phyloP scores from a whole-genome alignment of 768 basidiomycete species.

The Boletus coccyginus region DNA sequence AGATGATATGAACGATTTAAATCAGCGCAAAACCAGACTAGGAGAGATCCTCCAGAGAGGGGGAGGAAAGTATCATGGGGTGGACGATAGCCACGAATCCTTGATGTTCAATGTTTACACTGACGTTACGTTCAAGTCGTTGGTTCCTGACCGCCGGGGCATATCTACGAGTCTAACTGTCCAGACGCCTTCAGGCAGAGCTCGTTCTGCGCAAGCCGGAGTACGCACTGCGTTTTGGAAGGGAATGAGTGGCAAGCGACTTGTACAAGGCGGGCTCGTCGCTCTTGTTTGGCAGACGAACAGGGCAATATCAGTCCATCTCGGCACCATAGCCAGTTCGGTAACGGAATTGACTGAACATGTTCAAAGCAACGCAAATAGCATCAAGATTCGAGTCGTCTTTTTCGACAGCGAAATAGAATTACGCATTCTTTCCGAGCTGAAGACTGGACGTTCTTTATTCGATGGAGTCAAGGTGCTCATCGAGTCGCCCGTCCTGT shows the following conservation, averaged over 20 bases:
- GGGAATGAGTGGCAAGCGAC: conserved; percentile 52
- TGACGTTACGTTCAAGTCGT: conserved; percentile 43
- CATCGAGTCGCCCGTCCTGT: conserved; percentile 64
- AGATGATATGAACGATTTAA: conserved; percentile 38
- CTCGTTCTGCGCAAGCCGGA: conserved; percentile 38
- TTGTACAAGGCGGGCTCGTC: conserved; percentile 61
- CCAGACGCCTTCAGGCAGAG: conserved; percentile 55
- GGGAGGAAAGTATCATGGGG: conserved; percentile 60
- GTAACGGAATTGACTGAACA: conserved; percentile 45
- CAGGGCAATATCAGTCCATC: conserved; percentile 40
- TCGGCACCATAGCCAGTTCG: conserved; percentile 51
- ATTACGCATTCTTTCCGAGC: conserved; percentile 37
- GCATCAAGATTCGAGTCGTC: conserved; percentile 46
- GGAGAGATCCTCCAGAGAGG: conserved; percentile 44
- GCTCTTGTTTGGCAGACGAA: conserved; percentile 51
- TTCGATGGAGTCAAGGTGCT: conserved; percentile 34
- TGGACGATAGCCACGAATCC: conserved; percentile 40
- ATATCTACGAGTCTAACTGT: conserved; percentile 46
- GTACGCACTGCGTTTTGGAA: conserved; percentile 60
- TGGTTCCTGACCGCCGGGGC: conserved; percentile 51
- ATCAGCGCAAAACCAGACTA: conserved; percentile 36
- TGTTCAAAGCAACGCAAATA: conserved; percentile 31
- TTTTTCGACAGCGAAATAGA: conserved; percentile 66
- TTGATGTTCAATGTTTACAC: conserved; percentile 66
- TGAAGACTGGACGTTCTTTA: conserved; percentile 18